Evolutionary conservation across 225 moss, liverwort and hornwort genomes (phyloP).

Genomic region (Neckera pumila): DNA sequence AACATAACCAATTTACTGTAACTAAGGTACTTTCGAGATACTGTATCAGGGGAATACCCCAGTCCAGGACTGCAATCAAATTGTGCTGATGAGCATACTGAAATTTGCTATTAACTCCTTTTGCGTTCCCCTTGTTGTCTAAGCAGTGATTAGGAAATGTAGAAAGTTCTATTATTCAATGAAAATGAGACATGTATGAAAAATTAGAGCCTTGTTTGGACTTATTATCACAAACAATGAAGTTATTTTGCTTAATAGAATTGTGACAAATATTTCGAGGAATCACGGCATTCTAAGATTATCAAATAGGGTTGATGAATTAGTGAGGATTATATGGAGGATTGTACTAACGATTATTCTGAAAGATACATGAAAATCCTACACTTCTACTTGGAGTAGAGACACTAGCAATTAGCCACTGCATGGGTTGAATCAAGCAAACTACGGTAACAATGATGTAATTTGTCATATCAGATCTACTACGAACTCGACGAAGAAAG

Average conservation of each 20-base stretch:
- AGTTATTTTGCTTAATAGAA: neutral
- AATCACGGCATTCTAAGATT: neutral
- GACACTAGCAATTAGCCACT: neutral
- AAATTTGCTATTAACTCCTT: neutral
- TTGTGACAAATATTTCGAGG: neutral
- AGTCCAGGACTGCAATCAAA: neutral
- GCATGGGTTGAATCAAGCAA: neutral
- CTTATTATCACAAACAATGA: neutral
- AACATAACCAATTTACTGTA: neutral
- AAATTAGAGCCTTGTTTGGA: neutral
- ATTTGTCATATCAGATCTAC: constrained; percentile 40
- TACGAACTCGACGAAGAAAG: constrained; percentile 87
- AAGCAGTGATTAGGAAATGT: neutral
- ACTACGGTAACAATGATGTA: neutral
- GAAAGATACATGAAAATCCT: neutral
- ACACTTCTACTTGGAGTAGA: neutral
- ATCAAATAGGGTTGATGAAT: neutral
- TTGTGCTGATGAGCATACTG: neutral
- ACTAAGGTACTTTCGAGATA: neutral
- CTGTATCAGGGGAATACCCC: neutral
- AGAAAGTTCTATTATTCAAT: neutral
- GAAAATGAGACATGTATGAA: neutral
- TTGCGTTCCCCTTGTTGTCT: neutral
- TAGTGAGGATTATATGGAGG: neutral
- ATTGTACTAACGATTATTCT: neutral